Base-by-base conservation (phyloP, 305 asterid species). In the Euphrasia arctica region DNA sequence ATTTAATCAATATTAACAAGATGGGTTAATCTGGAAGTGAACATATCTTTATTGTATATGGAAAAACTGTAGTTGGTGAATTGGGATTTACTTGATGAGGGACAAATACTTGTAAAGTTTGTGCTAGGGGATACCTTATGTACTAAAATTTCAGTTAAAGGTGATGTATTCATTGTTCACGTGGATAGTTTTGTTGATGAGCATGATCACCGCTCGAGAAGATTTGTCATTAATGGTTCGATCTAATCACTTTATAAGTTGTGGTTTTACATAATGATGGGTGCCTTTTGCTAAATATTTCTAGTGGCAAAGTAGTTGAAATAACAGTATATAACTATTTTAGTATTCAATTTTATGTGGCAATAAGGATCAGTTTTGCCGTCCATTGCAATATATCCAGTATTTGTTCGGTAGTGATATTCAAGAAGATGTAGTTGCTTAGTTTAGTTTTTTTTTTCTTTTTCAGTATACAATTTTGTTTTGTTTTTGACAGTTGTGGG, bases 401-500 rank as follows among this genome's bases (percentile, higher is more conserved):
- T 18, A 54, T 68, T 43, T 55, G 65, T 60, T 67, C 55, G 60
- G 39, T 58, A 54, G 11, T 54, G 29, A 67, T 45, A 71, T 51
- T 65, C 52, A 71, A 70, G 70, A 54, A 50, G 65, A 28, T 59
- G 22, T 18, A 51, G 54, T 65, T 29, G 66, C 50, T 58, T 15
- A 5, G 39, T 57, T 71, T 18, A 18, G 22, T 18, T 18, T 18
- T 18, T 18, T 18, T 18, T 18, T 18, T 60, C 28, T 70, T 42
- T 34, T 69, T 55, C 64, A 15, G 27, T 57, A 58, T 58, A 58
- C 58, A 28, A 54, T 68, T 69, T 68, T 39, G 68, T 72, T 73
- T 74, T 75, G 73, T 67, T 50, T 7, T 74, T 80, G 70, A 70
- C 80, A 88, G 95, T 71, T 86, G 95, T 72, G 96, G 99, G 69